Conservation (phyloP, 129 eudicot genomes). For the Apium graveolens region DNA sequence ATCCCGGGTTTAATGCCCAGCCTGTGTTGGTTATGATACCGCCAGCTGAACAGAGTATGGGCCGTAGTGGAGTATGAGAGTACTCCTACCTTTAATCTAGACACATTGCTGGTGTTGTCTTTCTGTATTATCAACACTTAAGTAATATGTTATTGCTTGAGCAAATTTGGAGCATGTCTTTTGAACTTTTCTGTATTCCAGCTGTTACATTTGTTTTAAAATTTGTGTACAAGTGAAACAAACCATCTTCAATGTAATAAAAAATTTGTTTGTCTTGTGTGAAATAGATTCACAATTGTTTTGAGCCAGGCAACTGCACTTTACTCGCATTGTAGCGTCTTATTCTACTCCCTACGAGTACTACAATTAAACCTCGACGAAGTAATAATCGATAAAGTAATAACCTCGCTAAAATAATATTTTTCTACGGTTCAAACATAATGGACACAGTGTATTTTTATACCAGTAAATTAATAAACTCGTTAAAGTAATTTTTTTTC, state of each 20-base stretch:
- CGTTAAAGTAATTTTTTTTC: too few relatives aligned
- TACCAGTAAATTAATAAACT: too few relatives aligned
- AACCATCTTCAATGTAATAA: not conserved
- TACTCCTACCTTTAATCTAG: not conserved
- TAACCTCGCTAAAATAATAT: too few relatives aligned
- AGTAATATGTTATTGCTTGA: not conserved
- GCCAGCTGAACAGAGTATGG: conserved; percentile 82
- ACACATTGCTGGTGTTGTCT: not conserved
- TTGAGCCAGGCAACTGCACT: too few relatives aligned
- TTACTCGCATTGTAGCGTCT: not conserved
- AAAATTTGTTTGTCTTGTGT: not conserved
- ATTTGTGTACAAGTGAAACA: conserved; percentile 27
- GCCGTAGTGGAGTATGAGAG: conserved; percentile 35
- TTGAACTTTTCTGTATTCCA: not conserved
- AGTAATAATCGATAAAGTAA: too few relatives aligned
- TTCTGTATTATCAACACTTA: not conserved
- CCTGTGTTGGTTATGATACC: conserved; percentile 67
- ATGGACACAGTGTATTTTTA: too few relatives aligned
- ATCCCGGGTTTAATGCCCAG: conserved; percentile 70
- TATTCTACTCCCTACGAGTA: not conserved
- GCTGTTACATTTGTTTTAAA: not conserved
- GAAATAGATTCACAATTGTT: not conserved
- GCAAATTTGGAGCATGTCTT: not conserved
- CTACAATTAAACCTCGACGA: too few relatives aligned
- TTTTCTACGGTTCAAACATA: too few relatives aligned